phyloP scores from a whole-genome alignment of 805 yeast species.

The Zygotorulaspora florentina region DNA sequence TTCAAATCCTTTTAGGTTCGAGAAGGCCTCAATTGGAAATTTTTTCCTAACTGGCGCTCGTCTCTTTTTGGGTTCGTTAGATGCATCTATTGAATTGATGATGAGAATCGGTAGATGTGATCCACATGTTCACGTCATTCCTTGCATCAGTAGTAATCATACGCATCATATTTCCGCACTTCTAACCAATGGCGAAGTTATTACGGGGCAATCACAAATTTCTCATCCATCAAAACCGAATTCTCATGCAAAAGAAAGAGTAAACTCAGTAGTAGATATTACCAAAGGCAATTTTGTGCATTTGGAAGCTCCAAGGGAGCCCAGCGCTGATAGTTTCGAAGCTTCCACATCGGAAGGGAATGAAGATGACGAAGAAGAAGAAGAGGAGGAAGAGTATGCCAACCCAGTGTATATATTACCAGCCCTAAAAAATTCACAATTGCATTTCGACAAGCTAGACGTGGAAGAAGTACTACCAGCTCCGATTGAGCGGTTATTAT shows the following conservation, averaged over 20 bases:
- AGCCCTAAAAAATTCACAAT: slow-evolving; percentile 66
- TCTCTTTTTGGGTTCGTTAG: slow-evolving; percentile 76
- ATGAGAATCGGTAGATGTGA: slow-evolving; percentile 46
- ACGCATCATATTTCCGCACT: slow-evolving; percentile 82
- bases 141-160: slow-evolving; percentile 80
- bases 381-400: slow-evolving; percentile 63
- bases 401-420: slow-evolving; percentile 51
- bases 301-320: slow-evolving; percentile 7
- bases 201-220: slow-evolving; percentile 90
- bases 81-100: slow-evolving; percentile 75
- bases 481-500: slow-evolving; percentile 68
- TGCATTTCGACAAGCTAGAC: slow-evolving; percentile 58
- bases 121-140: slow-evolving; percentile 57
- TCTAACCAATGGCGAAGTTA: slow-evolving; percentile 61
- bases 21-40: slow-evolving; percentile 81
- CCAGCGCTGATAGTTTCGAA: not conserved
- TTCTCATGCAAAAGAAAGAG: slow-evolving; percentile 9
- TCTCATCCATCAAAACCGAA: slow-evolving; percentile 63
- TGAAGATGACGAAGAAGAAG: slow-evolving; percentile 34
- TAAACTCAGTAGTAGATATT: slow-evolving; percentile 16
- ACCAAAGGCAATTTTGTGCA: slow-evolving; percentile 16
- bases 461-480: slow-evolving; percentile 60
- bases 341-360: not conserved
- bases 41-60: slow-evolving; percentile 78
- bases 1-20: slow-evolving; percentile 51